Percentiles rank a stretch among this genome's conserved stretches.
Evolutionary conservation across 1,284 basidiomycete genomes (phyloP).

Genomic region (Tylopilus sp.): DNA sequence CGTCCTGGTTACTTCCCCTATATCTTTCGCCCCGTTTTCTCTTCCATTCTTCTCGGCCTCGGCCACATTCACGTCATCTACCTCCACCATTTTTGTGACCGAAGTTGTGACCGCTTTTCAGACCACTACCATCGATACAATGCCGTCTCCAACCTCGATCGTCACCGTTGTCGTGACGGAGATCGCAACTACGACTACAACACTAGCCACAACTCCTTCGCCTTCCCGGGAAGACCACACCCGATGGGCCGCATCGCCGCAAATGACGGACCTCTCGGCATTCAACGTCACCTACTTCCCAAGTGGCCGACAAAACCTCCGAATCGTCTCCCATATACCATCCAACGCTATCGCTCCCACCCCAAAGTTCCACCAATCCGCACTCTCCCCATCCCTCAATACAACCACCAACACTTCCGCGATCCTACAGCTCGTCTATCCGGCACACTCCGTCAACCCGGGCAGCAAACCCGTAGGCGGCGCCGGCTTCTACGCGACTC

Average conservation of each 20-base stretch:
- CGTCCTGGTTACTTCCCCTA: not conserved
- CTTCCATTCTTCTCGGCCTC: not conserved
- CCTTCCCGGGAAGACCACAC: conserved; percentile 23
- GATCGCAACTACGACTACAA: conserved; percentile 19
- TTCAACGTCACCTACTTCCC: conserved; percentile 62
- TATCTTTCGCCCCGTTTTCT: not conserved
- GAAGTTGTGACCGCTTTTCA: conserved; percentile 6
- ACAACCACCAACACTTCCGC: conserved; percentile 34
- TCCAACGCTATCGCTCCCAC: conserved; percentile 30
- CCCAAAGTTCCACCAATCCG: conserved; percentile 7
- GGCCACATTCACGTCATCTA: not conserved
- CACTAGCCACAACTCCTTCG: conserved; percentile 10
- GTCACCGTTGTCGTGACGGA: conserved; percentile 27
- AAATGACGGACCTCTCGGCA: conserved; percentile 53
- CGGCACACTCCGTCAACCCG: conserved; percentile 62
- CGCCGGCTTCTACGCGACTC: conserved; percentile 65
- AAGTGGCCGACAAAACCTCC: conserved; percentile 53
- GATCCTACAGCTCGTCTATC: conserved; percentile 58
- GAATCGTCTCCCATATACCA: conserved; percentile 50
- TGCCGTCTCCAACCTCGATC: conserved; percentile 11
- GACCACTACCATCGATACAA: conserved; percentile 4
- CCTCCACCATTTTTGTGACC: conserved; percentile 6
- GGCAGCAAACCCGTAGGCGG: conserved; percentile 56
- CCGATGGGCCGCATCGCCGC: conserved; percentile 49
- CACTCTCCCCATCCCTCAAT: not conserved